Base-by-base conservation (phyloP, 805 yeast genomes). In the Cyberlindnera japonica region DNA sequence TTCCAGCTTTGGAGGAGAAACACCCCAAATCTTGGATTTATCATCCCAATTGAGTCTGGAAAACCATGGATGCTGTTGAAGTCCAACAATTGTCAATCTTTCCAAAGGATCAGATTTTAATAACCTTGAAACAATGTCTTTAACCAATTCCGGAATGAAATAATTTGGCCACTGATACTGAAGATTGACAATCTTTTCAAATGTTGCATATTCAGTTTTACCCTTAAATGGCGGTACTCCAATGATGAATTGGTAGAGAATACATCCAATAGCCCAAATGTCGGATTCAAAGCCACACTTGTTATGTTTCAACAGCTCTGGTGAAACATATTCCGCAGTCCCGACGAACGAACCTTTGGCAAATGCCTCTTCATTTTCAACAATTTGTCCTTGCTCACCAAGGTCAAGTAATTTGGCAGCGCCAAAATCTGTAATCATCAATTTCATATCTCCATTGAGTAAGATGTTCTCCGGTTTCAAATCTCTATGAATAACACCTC, bases 261-360 rank as follows among this genome's bases (percentile, higher is more conserved):
- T 91, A 59, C 98, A 89, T 0, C 99, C 99, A 58, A 95, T 81
- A 12, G 98, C 91, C 99, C 99, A 93, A 10, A 93, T 79, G 64
- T 93, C 99, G 24, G 96, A 84, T 83, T 82, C 83, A 55, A 78
- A 84, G 15, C 95, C 93, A 57, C 95, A 87, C 26, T 74, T 69
- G 59, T 83, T 84, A 53, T 72, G 82, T 47, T 91, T 93, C 35
- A 93, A 67, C 29, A 93, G 66, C 60, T 93, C 99, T 0, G 98
- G 99, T 0, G 95, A 82, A 3, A 93, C 96, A 57, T 90, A 90
- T 58, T 90, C 97, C 0, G 98, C 98, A 1, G 99, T 91, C 0
- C 99, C 99, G 3, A 91, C 98, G 67, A 91, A 93, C 0, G 97
- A 89, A 6, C 79, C 65, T 18, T 59, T 52, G 1, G 44, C 44